Conservation (phyloP, 306 rosid genomes). For the Inga leiocalycina region DNA sequence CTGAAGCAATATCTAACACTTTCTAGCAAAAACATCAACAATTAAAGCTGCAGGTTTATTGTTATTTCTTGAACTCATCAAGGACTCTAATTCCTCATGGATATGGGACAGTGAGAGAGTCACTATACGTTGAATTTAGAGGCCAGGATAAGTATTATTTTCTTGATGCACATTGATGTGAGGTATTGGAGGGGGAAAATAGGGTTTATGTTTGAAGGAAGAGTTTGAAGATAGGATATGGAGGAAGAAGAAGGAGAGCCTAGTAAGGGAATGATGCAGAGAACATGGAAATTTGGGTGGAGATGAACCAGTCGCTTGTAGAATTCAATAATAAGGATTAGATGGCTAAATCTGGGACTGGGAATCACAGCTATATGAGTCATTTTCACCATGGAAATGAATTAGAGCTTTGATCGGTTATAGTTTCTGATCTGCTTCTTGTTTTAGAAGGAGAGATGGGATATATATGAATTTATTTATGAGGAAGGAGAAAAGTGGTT, state of each 20-base stretch:
- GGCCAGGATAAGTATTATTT: background rate
- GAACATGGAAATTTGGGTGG: constrained; percentile 26
- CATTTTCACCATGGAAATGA: constrained; percentile 27
- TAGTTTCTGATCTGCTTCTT: background rate
- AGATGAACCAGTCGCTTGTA: constrained; percentile 10
- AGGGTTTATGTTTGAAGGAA: constrained; percentile 46
- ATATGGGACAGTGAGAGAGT: constrained; percentile 38
- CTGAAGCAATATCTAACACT: background rate
- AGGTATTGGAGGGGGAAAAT: constrained; percentile 40
- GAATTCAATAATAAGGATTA: constrained; percentile 32
- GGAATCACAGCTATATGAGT: constrained; percentile 26
- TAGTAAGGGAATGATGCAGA: constrained; percentile 51
- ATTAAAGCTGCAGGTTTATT: background rate
- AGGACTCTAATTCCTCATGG: constrained; percentile 18
- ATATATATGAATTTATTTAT: background rate
- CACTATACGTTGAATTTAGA: constrained; percentile 24
- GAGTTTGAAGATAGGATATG: constrained; percentile 37
- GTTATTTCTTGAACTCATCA: background rate
- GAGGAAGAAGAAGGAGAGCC: constrained; percentile 34
- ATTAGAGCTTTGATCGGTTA: background rate
- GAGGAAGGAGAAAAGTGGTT: background rate
- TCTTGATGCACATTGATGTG: constrained; percentile 30
- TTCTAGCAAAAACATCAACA: background rate
- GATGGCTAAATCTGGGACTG: constrained; percentile 22
- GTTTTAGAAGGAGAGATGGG: constrained; percentile 30